Base-by-base conservation (phyloP, 176 grass and related monocot species). In the Rhynchospora pubera region DNA sequence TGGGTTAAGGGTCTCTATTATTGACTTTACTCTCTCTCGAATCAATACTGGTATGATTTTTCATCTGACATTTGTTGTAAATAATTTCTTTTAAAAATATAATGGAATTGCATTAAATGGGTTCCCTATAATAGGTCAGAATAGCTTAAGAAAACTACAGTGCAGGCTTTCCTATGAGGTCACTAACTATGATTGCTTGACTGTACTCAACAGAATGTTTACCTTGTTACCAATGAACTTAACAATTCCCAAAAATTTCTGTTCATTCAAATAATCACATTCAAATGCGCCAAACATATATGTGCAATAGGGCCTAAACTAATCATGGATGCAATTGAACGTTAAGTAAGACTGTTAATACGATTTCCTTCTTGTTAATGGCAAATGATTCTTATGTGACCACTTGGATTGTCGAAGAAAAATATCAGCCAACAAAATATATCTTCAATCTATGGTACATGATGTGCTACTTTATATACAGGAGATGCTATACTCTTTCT, bases 11-110 rank as follows among this genome's bases (percentile, higher is more conserved):
- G 34, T 93, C 66, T 89, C 90, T 13, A 94, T 98, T 85, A 93
- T 98, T 79, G 96, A 98, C 79, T 98, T 98, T 48, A 98, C 92
- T 6, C 96, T 98, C 84, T 98, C 96, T 80, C 84, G 92, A 76
- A 98, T 98, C 57, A 98, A 91, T 85, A 91, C 92, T 70, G 92
- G 96, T 94, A 19, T 15, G 48, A 26, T 65, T 77, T 74, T 78
- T 66, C 79, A 26, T 80, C 57, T 65, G 10, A 66, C 52, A 7
- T 82, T 65, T 50, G 47, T 66, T 53, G 23, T 11, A 18, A 52
- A 28, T 82, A 82, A 52, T 50, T 50, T 82, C 0, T 6, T 56
- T n/a, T 70, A 7, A 51, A 51, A 51, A 51, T 10, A 51, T 51
- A 51, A 51, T 51, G 48, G 48, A 51, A 51, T 45, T 77, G 22